Percentiles rank a stretch among this genome's conserved stretches.
phyloP scores from a whole-genome alignment of 176 grass and related monocot species.

The Pontederia paniculata region DNA sequence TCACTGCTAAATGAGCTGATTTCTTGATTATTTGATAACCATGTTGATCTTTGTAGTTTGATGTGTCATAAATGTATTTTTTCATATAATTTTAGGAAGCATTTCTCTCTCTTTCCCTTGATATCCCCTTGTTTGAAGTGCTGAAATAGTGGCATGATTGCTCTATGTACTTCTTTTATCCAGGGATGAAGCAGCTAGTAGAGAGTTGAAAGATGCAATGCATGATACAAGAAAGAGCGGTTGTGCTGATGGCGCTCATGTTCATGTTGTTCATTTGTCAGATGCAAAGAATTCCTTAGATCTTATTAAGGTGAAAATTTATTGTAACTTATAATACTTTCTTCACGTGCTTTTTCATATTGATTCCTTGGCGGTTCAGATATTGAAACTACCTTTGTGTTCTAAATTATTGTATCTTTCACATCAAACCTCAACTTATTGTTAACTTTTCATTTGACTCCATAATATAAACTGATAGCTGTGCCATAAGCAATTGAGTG shows the following conservation, averaged over 20 bases:
- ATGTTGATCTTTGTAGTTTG: too few relatives aligned
- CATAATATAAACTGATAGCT: too few relatives aligned
- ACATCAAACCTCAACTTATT: too few relatives aligned
- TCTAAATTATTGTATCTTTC: too few relatives aligned
- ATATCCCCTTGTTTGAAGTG: neutral
- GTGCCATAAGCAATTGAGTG: too few relatives aligned
- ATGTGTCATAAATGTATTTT: too few relatives aligned
- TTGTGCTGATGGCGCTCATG: slow-evolving; percentile 77
- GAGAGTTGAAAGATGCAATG: slow-evolving; percentile 61
- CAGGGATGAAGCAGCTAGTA: slow-evolving; percentile 91
- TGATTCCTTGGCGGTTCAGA: neutral
- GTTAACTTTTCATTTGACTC: too few relatives aligned
- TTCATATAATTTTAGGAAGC: too few relatives aligned
- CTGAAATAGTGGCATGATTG: neutral
- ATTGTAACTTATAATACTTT: neutral
- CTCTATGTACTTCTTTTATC: neutral
- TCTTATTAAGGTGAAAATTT: slow-evolving; percentile 58
- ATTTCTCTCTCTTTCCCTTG: neutral
- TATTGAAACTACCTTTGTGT: too few relatives aligned
- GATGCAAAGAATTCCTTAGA: slow-evolving; percentile 69
- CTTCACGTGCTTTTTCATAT: neutral
- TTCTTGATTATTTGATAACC: too few relatives aligned
- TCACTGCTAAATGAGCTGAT: too few relatives aligned
- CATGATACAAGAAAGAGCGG: slow-evolving; percentile 44
- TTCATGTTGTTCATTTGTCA: slow-evolving; percentile 90